Conservation (phyloP, 352 stramenopile species). For the Phytophthora meadii region DNA sequence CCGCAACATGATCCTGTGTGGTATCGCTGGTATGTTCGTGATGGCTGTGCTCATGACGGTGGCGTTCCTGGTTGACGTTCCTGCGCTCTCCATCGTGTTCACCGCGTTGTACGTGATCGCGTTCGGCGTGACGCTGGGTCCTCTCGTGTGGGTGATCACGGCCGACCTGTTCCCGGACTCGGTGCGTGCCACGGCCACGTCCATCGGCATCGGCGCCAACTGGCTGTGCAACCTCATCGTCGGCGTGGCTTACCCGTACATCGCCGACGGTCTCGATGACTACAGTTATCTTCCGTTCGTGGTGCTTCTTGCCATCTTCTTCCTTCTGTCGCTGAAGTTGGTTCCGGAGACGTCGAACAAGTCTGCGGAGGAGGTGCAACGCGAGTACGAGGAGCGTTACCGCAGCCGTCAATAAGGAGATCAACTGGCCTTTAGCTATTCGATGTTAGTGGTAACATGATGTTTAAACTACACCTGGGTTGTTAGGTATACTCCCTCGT, state of each 20-base stretch:
- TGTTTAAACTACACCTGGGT: no score
- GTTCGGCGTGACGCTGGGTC: constrained; percentile 21
- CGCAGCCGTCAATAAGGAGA: no score
- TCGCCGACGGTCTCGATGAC: constrained; percentile 44
- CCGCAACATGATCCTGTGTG: constrained; percentile 54
- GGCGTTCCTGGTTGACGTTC: constrained; percentile 29
- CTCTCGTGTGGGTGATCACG: constrained; percentile 27
- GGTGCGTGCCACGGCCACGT: constrained; percentile 33
- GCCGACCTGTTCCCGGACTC: constrained; percentile 29
- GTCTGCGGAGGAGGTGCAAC: constrained; percentile 58
- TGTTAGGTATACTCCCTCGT: no score
- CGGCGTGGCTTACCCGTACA: constrained; percentile 62
- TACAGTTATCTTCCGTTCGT: constrained; percentile 61
- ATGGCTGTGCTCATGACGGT: constrained; percentile 37
- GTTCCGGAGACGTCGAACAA: constrained; percentile 67
- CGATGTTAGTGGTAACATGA: background rate
- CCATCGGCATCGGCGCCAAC: constrained; percentile 54
- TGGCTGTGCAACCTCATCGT: constrained; percentile 58
- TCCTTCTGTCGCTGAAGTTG: constrained; percentile 39
- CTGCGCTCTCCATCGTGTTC: constrained; percentile 32
- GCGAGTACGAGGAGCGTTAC: constrained; percentile 28
- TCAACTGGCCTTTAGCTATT: no score
- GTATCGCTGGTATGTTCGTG: constrained; percentile 37
- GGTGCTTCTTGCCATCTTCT: constrained; percentile 47
- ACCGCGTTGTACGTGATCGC: constrained; percentile 3